A percentile compares a stretch with the other conserved stretches of the same genome.
phyloP scores from a whole-genome alignment of 768 basidiomycete genomes.

The Lactifluus volemus region DNA sequence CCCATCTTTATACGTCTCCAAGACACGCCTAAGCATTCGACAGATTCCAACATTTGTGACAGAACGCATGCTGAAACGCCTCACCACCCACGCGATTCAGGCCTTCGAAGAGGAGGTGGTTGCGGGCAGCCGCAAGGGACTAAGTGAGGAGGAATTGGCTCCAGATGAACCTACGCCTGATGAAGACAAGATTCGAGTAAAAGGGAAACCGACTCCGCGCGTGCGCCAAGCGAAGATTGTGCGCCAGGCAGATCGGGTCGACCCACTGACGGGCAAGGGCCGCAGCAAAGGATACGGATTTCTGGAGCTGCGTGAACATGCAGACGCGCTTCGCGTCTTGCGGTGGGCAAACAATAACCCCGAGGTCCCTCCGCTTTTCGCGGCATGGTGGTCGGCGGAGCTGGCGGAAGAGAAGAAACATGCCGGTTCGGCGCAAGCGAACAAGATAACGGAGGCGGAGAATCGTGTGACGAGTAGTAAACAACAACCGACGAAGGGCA shows the following conservation, averaged over 20 bases:
- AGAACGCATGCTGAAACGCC: constrained; percentile 81
- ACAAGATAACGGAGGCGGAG: constrained; percentile 48
- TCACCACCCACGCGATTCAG: constrained; percentile 73
- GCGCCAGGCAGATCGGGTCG: constrained; percentile 81
- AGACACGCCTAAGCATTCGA: constrained; percentile 87
- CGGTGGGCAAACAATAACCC: constrained; percentile 93
- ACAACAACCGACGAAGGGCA: constrained; percentile 35
- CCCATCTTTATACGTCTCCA: constrained; percentile 90
- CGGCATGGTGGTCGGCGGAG: constrained; percentile 84
- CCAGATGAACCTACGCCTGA: constrained; percentile 21
- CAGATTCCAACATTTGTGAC: constrained; percentile 87
- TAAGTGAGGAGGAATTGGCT: constrained; percentile 65
- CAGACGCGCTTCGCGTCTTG: constrained; percentile 83
- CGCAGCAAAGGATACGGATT: constrained; percentile 94
- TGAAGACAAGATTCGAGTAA: constrained; percentile 26
- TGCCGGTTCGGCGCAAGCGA: constrained; percentile 45
- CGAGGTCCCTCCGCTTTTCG: constrained; percentile 52
- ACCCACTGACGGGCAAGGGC: constrained; percentile 78
- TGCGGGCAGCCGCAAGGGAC: constrained; percentile 43
- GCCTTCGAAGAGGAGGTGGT: constrained; percentile 76
- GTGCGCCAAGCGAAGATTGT: constrained; percentile 80
- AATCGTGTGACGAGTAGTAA: constrained; percentile 37
- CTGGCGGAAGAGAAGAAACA: constrained; percentile 38
- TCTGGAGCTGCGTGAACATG: constrained; percentile 79
- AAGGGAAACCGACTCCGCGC: constrained; percentile 24